Conservation (phyloP, 2,329 filamentous ascomycete genomes). For the Cladosporium sp. region DNA sequence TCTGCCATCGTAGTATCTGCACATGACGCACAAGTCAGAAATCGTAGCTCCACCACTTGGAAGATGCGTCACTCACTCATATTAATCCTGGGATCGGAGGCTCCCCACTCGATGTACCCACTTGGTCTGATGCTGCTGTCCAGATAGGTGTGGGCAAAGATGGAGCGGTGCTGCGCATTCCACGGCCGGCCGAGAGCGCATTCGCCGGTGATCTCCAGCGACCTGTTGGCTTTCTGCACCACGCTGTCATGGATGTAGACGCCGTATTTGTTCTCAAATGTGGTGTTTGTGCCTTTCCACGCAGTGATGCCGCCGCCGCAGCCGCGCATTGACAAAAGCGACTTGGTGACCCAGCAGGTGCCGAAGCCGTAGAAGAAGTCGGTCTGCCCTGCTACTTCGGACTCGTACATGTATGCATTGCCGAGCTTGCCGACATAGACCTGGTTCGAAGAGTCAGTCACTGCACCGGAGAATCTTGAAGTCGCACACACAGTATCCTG, state of each 20-base stretch:
- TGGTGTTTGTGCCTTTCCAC: constrained; percentile 65
- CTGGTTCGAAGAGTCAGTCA: no score
- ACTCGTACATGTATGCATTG: constrained; percentile 60
- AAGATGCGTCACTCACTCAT: constrained; percentile 26
- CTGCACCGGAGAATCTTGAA: no score
- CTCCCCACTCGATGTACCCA: constrained; percentile 54
- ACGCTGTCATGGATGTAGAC: constrained; percentile 57
- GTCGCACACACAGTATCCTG: constrained; percentile 57
- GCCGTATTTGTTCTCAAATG: constrained; percentile 62
- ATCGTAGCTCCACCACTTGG: background rate
- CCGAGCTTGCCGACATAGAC: constrained; percentile 63
- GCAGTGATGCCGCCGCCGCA: constrained; percentile 65
- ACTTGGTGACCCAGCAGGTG: constrained; percentile 56
- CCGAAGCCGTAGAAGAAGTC: constrained; percentile 62
- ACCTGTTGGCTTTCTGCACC: constrained; percentile 52
- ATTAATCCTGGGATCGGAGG: constrained; percentile 36
- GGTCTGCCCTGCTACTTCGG: constrained; percentile 58
- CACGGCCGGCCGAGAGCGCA: constrained; percentile 60
- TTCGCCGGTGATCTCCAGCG: constrained; percentile 38
- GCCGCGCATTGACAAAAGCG: constrained; percentile 50
- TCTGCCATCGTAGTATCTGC: constrained; percentile 53
- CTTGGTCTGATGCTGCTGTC: constrained; percentile 49
- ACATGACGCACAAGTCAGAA: constrained; percentile 1
- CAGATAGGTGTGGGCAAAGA: constrained; percentile 53
- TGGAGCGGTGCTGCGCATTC: constrained; percentile 53